These are phyloP conservation scores for Retiboletus flavoniger DNA, from an alignment of 1,284 basidiomycete species.

Conservation along the genomic window DNA sequence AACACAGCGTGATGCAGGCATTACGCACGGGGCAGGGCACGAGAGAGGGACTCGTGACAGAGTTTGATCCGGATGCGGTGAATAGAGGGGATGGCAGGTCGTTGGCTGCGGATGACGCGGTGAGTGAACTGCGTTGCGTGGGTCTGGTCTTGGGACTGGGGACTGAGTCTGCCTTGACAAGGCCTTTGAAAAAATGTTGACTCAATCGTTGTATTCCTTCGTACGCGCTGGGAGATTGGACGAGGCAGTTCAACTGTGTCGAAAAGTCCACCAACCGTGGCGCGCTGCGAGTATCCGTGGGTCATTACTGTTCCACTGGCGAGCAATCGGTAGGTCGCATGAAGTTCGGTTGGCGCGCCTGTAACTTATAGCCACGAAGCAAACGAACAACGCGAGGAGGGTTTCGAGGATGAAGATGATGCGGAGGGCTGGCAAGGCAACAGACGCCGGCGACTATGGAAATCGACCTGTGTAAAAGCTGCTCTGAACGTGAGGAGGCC, in stretches of 20 bases:
- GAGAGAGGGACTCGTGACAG: slow-evolving; percentile 55
- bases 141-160: neutral
- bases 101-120: slow-evolving; percentile 72
- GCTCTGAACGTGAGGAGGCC: slow-evolving; percentile 67
- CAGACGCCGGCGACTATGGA: slow-evolving; percentile 77
- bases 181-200: slow-evolving; percentile 77
- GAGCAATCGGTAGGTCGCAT: slow-evolving; percentile 52
- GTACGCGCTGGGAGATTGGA: slow-evolving; percentile 81
- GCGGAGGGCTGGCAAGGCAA: slow-evolving; percentile 67
- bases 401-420: slow-evolving; percentile 51
- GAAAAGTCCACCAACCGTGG: slow-evolving; percentile 88
- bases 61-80: slow-evolving; percentile 77
- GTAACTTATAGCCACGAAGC: slow-evolving; percentile 35
- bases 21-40: slow-evolving; percentile 50
- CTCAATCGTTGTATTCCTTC: slow-evolving; percentile 74
- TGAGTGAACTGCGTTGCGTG: slow-evolving; percentile 35
- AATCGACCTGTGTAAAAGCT: slow-evolving; percentile 74
- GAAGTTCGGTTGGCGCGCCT: neutral
- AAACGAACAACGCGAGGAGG: slow-evolving; percentile 50
- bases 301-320: slow-evolving; percentile 73
- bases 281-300: slow-evolving; percentile 84
- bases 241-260: slow-evolving; percentile 80
- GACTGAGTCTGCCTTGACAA: slow-evolving; percentile 29
- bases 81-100: slow-evolving; percentile 51
- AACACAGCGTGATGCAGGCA: slow-evolving; percentile 65